phyloP scores from a whole-genome alignment of 495 filamentous ascomycete species.

The Xylaria castorea region DNA sequence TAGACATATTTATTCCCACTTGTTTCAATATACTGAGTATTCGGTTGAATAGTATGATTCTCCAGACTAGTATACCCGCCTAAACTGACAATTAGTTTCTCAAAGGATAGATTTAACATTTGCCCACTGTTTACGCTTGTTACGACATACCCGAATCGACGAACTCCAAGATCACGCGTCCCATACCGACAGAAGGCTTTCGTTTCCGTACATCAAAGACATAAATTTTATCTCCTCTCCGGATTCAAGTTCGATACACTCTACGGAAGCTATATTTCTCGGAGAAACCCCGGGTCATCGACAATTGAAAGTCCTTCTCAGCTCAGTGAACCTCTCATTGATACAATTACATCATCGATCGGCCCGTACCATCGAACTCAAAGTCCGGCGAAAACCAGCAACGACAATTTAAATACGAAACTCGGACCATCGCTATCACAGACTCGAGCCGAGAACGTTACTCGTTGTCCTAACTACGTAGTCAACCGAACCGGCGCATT shows the following conservation, averaged over 20 bases:
- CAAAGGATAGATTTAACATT: background rate
- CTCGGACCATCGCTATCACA: background rate
- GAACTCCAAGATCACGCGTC: background rate
- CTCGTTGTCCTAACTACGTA: background rate
- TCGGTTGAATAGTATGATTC: background rate
- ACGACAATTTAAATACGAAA: background rate
- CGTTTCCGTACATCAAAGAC: background rate
- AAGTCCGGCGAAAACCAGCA: background rate
- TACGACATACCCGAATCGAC: background rate
- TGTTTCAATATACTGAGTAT: background rate
- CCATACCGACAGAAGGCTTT: background rate
- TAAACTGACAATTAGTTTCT: background rate
- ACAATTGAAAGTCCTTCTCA: background rate
- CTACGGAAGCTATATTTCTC: background rate
- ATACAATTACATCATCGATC: slow-evolving; percentile 24
- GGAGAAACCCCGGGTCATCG: background rate
- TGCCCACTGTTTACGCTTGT: background rate
- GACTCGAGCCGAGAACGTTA: background rate
- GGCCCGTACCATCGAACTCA: background rate
- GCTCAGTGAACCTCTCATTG: background rate
- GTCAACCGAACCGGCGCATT: background rate
- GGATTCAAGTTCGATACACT: background rate
- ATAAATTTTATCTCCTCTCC: background rate
- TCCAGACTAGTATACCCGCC: no score
- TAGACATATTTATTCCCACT: background rate